Evolutionary conservation across 768 basidiomycete species (phyloP).

Genomic region (Amanita molliuscula): DNA sequence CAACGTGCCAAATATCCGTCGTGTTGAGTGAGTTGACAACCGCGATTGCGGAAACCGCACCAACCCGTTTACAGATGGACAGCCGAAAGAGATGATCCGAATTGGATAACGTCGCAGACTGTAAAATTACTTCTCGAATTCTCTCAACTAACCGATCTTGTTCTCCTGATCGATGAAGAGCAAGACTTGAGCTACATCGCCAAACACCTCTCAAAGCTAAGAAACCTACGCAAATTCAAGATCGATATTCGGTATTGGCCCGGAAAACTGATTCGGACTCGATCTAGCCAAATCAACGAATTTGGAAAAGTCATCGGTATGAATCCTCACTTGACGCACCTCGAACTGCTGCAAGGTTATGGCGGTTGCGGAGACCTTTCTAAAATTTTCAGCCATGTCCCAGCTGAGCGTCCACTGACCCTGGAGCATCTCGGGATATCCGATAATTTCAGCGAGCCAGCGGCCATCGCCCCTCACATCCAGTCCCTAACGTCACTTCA

Average conservation of each 20-base stretch:
- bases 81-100: slow-evolving; percentile 2
- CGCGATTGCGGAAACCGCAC: background rate
- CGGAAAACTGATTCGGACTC: background rate
- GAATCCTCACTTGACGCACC: slow-evolving; percentile 1
- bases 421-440: background rate
- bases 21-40: background rate
- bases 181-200: background rate
- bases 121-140: background rate
- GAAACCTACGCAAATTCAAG: background rate
- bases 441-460: background rate
- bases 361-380: background rate
- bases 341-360: background rate
- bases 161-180: background rate
- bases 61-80: background rate
- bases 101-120: slow-evolving; percentile 1
- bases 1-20: slow-evolving; percentile 2
- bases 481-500: background rate
- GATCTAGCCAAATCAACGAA: background rate
- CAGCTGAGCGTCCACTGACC: background rate
- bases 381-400: background rate
- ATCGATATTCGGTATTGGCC: background rate
- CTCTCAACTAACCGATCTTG: background rate
- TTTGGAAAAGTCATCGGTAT: background rate
- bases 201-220: background rate
- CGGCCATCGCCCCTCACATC: background rate